These are phyloP conservation scores for Rhodotorula paludigena DNA, from an alignment of 768 basidiomycete species.

Conservation along the genomic window DNA sequence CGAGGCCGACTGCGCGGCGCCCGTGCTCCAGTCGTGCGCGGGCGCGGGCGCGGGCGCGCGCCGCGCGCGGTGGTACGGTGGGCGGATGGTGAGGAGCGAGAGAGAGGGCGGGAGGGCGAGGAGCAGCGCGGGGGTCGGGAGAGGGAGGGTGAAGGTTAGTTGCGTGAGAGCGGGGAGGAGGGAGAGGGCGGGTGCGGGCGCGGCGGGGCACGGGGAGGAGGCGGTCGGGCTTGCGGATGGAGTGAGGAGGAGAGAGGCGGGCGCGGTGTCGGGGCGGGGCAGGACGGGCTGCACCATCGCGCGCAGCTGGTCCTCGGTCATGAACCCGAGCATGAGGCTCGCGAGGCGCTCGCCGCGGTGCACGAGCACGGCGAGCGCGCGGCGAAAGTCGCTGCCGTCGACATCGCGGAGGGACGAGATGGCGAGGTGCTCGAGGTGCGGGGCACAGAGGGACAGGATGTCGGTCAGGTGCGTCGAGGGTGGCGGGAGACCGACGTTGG, in stretches of 20 bases:
- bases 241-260: not conserved
- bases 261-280: not conserved
- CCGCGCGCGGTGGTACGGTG: not conserved
- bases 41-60: too few species aligned
- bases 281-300: not conserved
- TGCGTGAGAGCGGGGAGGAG: slow-evolving; percentile 4
- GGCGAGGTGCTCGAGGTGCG: slow-evolving; percentile 19
- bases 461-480: slow-evolving; percentile 27
- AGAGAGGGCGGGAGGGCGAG: slow-evolving; percentile 16
- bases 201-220: not conserved
- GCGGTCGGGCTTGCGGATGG: not conserved
- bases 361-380: not conserved
- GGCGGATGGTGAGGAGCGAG: slow-evolving; percentile 7
- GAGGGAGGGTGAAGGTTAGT: slow-evolving; percentile 20
- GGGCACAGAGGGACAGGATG: not conserved
- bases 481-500: slow-evolving; percentile 30
- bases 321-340: slow-evolving; percentile 23
- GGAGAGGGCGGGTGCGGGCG: slow-evolving; percentile 1
- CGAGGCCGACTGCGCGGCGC: too few species aligned
- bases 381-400: slow-evolving; percentile 1
- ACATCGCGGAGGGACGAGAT: slow-evolving; percentile 27
- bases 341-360: not conserved
- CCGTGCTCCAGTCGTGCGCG: too few species aligned
- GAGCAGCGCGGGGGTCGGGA: slow-evolving; percentile 8
- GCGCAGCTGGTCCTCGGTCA: slow-evolving; percentile 19